Evolutionary conservation across 345 rosid species (phyloP).

Genomic region (Populus ilicifolia): DNA sequence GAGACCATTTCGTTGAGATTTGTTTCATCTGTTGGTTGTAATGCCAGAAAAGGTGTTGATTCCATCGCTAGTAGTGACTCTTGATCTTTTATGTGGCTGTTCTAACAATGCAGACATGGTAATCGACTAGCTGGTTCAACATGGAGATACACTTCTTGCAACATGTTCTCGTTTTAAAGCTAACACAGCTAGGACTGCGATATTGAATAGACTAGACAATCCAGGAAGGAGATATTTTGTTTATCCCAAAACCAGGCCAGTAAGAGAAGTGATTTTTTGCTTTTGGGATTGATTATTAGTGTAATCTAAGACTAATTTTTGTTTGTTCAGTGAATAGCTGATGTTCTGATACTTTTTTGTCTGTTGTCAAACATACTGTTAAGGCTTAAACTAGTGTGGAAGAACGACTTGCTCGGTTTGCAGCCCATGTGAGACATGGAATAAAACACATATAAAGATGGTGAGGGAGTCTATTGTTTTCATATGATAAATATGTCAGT

Average conservation of each 20-base stretch:
- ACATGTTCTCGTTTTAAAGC: conserved; percentile 21
- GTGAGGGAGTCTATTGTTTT: neutral
- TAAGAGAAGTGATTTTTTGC: conserved; percentile 2
- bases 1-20: conserved; percentile 13
- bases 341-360: neutral
- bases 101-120: conserved; percentile 8
- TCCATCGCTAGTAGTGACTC: conserved; percentile 12
- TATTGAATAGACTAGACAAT: conserved; percentile 20
- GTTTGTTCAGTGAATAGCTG: neutral
- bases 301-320: neutral
- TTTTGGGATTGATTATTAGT: neutral
- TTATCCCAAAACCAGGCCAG: conserved; percentile 17
- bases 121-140: conserved; percentile 16
- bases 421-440: neutral
- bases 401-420: neutral
- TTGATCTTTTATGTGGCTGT: conserved; percentile 30
- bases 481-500: neutral
- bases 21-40: conserved; percentile 20
- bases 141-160: conserved; percentile 23
- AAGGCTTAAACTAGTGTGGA: no score
- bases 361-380: no score
- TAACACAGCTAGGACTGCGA: conserved; percentile 11
- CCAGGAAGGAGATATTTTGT: conserved; percentile 21
- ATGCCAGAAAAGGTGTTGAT: conserved; percentile 1
- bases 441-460: neutral